Conservation (phyloP, 257 asterid species). For the Solanum sejunctum region DNA sequence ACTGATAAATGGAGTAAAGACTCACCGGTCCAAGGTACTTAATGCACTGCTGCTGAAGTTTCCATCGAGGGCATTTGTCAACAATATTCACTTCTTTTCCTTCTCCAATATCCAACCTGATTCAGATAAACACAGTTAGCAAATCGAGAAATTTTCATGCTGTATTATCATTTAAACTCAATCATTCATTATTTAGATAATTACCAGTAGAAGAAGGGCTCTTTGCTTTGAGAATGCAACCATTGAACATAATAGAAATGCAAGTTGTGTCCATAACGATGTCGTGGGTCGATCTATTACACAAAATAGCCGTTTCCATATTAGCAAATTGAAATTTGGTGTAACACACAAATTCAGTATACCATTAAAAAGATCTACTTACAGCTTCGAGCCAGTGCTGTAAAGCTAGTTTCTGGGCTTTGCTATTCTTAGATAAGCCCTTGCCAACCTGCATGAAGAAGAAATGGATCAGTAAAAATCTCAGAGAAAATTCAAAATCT, state of each 20-base stretch:
- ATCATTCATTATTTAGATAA: neutral
- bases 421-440: constrained; percentile 73
- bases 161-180: neutral
- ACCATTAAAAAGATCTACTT: constrained; percentile 13
- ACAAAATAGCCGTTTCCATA: neutral
- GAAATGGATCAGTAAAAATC: neutral
- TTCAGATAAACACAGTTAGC: constrained; percentile 1
- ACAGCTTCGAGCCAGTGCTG: constrained; percentile 99
- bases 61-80: constrained; percentile 69
- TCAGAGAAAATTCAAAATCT: neutral
- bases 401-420: constrained; percentile 85
- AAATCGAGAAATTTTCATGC: neutral
- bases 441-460: constrained; percentile 57
- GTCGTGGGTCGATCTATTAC: constrained; percentile 86
- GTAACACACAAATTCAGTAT: neutral
- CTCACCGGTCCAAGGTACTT: constrained; percentile 92
- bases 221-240: constrained; percentile 79
- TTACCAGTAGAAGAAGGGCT: constrained; percentile 96
- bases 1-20: neutral
- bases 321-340: constrained; percentile 8
- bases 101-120: constrained; percentile 92
- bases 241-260: constrained; percentile 78
- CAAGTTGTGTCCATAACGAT: constrained; percentile 91
- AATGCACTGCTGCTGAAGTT: constrained; percentile 96
- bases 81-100: constrained; percentile 71